Conservation (phyloP, 129 eudicot species). For the Tagetes erecta region DNA sequence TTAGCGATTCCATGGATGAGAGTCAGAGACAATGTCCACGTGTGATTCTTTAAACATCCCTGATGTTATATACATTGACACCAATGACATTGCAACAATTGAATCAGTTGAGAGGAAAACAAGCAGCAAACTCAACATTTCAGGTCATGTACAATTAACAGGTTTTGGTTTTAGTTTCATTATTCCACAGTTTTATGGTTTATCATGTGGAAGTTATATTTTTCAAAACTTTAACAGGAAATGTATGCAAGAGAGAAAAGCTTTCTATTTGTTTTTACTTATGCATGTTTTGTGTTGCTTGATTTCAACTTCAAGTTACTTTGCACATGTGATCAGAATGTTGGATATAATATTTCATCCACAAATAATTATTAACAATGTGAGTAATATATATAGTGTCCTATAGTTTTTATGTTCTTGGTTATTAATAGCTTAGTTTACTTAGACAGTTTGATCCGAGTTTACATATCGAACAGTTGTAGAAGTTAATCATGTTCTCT, state of each 20-base stretch:
- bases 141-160: constrained; percentile 56
- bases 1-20: constrained; percentile 65
- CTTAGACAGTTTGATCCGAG: too few relatives aligned
- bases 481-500: too few relatives aligned
- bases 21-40: constrained; percentile 65
- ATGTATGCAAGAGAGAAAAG: constrained; percentile 68
- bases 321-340: too few relatives aligned
- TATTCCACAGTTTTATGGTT: background rate
- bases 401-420: too few relatives aligned
- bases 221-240: constrained; percentile 33
- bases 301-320: too few relatives aligned
- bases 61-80: constrained; percentile 77
- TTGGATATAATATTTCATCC: too few relatives aligned
- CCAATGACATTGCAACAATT: constrained; percentile 63
- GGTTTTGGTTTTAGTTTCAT: constrained; percentile 37
- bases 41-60: constrained; percentile 89
- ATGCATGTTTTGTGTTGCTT: too few relatives aligned
- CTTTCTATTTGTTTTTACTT: too few relatives aligned
- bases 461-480: too few relatives aligned
- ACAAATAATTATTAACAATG: too few relatives aligned
- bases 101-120: constrained; percentile 81
- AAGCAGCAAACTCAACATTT: constrained; percentile 56
- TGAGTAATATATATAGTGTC: too few relatives aligned
- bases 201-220: background rate
- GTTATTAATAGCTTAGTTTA: too few relatives aligned